Base-by-base conservation (phyloP, 495 filamentous ascomycete genomes). In the Trichoderma parareesei region DNA sequence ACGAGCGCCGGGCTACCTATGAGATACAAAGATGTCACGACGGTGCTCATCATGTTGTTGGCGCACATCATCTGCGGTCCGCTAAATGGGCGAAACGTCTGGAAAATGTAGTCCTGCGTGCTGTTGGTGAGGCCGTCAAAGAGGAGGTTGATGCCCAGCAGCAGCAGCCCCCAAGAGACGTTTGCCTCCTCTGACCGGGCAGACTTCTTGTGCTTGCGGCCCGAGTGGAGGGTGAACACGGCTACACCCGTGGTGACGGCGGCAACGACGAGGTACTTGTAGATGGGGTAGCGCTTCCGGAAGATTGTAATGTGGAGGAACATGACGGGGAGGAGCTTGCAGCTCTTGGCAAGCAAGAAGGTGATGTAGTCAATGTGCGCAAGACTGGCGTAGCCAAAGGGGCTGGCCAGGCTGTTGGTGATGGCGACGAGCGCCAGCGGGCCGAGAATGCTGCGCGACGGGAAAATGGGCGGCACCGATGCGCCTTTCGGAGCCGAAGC, bases 41-140 rank as follows among this genome's bases (percentile, higher is more conserved):
- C 66, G 0, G 91, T 93, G 48, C 82, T 87, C 68, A 98, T 85
- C 41, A 96, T 74, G 70, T 97, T 98, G 71, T 96, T 90, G n/a
- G 93, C 95, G 65, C 91, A 91, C 94, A 98, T 98, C 94, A 98
- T 98, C 84, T 98, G 95, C 62, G 93, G 92, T 2, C 95, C 95
- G 14, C 85, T 82, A 75, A 92, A 96, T 20, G 85, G 82, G 67
- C 84, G 85, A 75, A 89, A 92, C 9, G 85, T 84, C 62, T 73
- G 74, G 75, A 97, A 97, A 76, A 98, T 91, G 74, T 97, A 88
- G 75, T 98, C 94, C 80, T 98, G 94, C 38, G 92, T 97, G 61
- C 87, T 90, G 74, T 98, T 98, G 53, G 93, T 98, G 65, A 98
- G 81, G 63, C 94, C 94, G 75, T 98, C 94, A 69, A 98, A 91